Conservation (phyloP, 805 yeast genomes). For the Jamesozyma spencerorum region DNA sequence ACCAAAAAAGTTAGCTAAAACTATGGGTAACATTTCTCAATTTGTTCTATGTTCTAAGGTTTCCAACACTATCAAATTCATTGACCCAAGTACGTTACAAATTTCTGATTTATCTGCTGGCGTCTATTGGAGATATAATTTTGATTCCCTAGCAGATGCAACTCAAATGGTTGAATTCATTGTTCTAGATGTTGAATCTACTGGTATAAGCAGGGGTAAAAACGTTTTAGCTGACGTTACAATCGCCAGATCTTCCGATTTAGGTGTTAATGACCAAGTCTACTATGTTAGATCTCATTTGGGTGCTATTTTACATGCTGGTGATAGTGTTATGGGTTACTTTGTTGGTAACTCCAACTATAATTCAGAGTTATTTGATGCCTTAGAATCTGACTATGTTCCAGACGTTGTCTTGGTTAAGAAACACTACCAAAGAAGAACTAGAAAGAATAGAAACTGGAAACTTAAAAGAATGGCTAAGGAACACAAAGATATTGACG, state of each 20-base stretch:
- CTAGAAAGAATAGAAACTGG: slow-evolving; percentile 73
- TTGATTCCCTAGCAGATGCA: slow-evolving; percentile 64
- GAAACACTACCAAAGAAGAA: slow-evolving; percentile 78
- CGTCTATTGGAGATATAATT: slow-evolving; percentile 76
- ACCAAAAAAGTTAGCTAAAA: slow-evolving; percentile 77
- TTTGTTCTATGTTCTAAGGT: slow-evolving; percentile 78
- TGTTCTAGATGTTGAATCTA: slow-evolving; percentile 88
- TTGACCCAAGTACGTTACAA: slow-evolving; percentile 77
- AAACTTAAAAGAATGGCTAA: slow-evolving; percentile 95
- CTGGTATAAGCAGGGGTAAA: slow-evolving; percentile 70
- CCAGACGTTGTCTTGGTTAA: slow-evolving; percentile 86
- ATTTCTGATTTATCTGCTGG: slow-evolving; percentile 62
- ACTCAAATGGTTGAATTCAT: slow-evolving; percentile 76
- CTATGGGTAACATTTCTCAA: slow-evolving; percentile 73
- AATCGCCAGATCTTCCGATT: slow-evolving; percentile 78
- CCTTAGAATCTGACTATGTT: slow-evolving; percentile 45
- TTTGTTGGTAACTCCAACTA: slow-evolving; percentile 76
- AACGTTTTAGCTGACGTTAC: slow-evolving; percentile 82
- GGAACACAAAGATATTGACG: slow-evolving; percentile 84
- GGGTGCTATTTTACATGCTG: slow-evolving; percentile 92
- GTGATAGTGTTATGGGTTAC: slow-evolving; percentile 91
- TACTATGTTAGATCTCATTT: slow-evolving; percentile 83
- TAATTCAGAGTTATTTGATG: slow-evolving; percentile 81
- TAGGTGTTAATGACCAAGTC: slow-evolving; percentile 77
- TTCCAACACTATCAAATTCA: slow-evolving; percentile 72